Conservation (phyloP, 1,284 basidiomycete species). For the Boletus semigastroideus region DNA sequence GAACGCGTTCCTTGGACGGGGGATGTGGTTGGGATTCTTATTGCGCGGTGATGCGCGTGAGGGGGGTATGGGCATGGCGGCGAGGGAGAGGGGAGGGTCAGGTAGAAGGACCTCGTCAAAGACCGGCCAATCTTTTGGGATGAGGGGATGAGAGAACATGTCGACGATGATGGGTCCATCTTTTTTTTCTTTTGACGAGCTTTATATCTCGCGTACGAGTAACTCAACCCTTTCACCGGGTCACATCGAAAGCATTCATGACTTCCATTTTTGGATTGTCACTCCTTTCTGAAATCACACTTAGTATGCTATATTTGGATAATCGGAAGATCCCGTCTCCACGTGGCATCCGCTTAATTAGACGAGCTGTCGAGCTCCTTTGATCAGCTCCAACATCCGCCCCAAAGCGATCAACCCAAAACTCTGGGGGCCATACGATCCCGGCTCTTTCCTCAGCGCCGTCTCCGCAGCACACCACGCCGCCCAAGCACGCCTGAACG, state of each 20-base stretch:
- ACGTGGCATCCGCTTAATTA: constrained; percentile 17
- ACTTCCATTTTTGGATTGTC: constrained; percentile 2
- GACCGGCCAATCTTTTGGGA: constrained; percentile 27
- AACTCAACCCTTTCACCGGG: constrained; percentile 15
- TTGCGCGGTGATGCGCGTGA: constrained; percentile 30
- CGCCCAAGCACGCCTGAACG: constrained; percentile 37
- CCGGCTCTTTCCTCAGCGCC: constrained; percentile 23
- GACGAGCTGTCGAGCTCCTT: constrained; percentile 17
- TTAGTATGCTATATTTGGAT: constrained; percentile 2
- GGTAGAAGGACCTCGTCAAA: constrained; percentile 22
- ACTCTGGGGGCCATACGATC: constrained; percentile 39
- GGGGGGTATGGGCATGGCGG: constrained; percentile 31
- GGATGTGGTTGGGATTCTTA: constrained; percentile 45
- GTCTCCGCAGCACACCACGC: constrained; percentile 39
- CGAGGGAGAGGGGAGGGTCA: constrained; percentile 16
- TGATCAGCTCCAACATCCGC: constrained; percentile 38
- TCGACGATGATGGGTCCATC: background rate
- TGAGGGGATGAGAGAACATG: constrained; percentile 19
- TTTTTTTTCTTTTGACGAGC: constrained; percentile 2
- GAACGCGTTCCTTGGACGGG: constrained; percentile 81
- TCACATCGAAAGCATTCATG: constrained; percentile 25
- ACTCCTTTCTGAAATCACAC: constrained; percentile 33
- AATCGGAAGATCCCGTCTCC: constrained; percentile 21
- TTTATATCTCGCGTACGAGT: constrained; percentile 26
- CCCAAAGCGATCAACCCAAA: constrained; percentile 44